phyloP scores from a whole-genome alignment of 805 yeast species.

The Wickerhamomyces rabaulensis region DNA sequence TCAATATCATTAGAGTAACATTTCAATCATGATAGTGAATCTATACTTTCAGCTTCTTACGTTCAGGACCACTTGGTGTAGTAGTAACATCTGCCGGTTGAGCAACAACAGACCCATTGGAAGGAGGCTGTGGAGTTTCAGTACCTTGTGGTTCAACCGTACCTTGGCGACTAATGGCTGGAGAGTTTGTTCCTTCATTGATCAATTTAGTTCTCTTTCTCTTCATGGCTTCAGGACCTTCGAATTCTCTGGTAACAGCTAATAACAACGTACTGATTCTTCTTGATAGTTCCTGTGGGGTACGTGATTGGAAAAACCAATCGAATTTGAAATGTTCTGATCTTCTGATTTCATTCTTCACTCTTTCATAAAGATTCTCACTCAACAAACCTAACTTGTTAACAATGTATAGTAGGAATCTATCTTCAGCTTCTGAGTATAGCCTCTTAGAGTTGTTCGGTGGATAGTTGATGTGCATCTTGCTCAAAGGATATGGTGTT shows the following conservation, averaged over 20 bases:
- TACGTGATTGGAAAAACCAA: conserved; percentile 68
- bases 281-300: conserved; percentile 66
- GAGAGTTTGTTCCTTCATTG: conserved; percentile 10
- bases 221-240: conserved; percentile 51
- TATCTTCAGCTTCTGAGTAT: conserved; percentile 65
- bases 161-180: conserved; percentile 27
- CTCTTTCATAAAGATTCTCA: conserved; percentile 54
- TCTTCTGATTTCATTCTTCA: conserved; percentile 56
- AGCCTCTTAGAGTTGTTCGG: conserved; percentile 79
- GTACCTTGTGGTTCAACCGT: conserved; percentile 23
- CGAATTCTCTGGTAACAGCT: conserved; percentile 67
- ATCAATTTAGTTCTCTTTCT: conserved; percentile 33
- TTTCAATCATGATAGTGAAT: background rate
- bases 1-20: background rate
- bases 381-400: conserved; percentile 60
- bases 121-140: background rate
- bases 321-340: conserved; percentile 65
- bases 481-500: conserved; percentile 55
- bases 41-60: conserved; percentile 11
- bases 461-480: conserved; percentile 63
- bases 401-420: conserved; percentile 56
- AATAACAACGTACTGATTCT: conserved; percentile 62
- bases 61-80: conserved; percentile 4
- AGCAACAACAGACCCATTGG: background rate
- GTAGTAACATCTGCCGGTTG: background rate